These are phyloP conservation scores for Arctium lappa DNA, from an alignment of 129 eudicot species.

Conservation along the genomic window DNA sequence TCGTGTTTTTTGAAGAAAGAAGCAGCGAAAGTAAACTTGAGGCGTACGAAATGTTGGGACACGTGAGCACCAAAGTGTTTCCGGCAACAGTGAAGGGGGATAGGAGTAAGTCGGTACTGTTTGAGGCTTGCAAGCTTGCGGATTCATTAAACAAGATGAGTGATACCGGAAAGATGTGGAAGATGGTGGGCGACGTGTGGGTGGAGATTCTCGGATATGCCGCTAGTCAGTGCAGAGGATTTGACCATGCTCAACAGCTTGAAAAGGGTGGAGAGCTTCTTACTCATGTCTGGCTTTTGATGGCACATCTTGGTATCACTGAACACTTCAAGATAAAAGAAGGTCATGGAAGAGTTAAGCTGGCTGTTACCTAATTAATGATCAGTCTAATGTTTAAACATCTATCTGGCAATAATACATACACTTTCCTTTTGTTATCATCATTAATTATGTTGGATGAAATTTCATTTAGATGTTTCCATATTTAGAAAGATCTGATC, in stretches of 20 bases:
- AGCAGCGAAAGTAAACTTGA: slow-evolving; percentile 7
- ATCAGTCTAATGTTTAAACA: background rate
- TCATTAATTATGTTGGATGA: background rate
- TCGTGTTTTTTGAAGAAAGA: slow-evolving; percentile 33
- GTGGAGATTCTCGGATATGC: slow-evolving; percentile 44
- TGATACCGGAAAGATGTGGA: slow-evolving; percentile 25
- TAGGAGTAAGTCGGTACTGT: slow-evolving; percentile 47
- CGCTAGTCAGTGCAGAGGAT: slow-evolving; percentile 40
- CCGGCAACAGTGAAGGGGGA: slow-evolving; percentile 47
- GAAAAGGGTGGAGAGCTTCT: slow-evolving; percentile 39
- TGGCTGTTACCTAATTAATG: slow-evolving; percentile 21
- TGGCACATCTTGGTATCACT: slow-evolving; percentile 47
- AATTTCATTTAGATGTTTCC: background rate
- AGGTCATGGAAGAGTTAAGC: slow-evolving; percentile 43
- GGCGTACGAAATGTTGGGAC: slow-evolving; percentile 26
- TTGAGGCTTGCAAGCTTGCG: slow-evolving; percentile 46
- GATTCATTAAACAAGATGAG: slow-evolving; percentile 5
- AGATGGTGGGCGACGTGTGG: slow-evolving; percentile 42
- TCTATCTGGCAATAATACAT: background rate
- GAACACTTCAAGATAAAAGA: slow-evolving; percentile 38
- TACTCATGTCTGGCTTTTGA: slow-evolving; percentile 45
- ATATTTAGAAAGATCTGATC: background rate
- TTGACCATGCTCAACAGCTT: slow-evolving; percentile 49
- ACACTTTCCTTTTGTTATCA: background rate
- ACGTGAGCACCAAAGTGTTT: slow-evolving; percentile 35